These are phyloP conservation scores for Solanum dulcamara DNA, from an alignment of 257 asterid genomes.

Conservation along the genomic window DNA sequence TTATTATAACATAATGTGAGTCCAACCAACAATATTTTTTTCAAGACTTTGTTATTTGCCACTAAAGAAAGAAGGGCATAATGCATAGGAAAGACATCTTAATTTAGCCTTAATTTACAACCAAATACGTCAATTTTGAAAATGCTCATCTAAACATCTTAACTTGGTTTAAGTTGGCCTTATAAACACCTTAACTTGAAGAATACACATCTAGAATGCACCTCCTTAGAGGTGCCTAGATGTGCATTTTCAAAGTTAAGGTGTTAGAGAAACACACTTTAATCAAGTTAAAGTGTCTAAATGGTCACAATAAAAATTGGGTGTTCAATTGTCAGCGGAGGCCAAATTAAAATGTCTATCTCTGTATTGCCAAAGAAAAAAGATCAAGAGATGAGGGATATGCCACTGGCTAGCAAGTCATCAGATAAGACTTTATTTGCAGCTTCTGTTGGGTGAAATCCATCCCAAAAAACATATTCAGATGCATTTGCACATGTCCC, in stretches of 20 bases:
- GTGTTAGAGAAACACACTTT: neutral
- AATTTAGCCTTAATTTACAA: neutral
- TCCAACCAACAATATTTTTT: neutral
- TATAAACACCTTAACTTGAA: too few relatives aligned
- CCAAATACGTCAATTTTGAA: neutral
- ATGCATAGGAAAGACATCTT: neutral
- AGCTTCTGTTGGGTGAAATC: slow-evolving; percentile 77
- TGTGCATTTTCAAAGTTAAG: neutral
- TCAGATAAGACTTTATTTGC: slow-evolving; percentile 61
- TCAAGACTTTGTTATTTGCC: neutral
- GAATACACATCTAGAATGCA: neutral
- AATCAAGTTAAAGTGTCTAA: neutral
- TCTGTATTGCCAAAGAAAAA: neutral
- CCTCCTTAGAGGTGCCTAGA: neutral
- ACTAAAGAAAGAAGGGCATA: neutral
- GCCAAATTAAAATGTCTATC: neutral
- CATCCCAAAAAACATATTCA: slow-evolving; percentile 83
- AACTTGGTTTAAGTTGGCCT: too few relatives aligned
- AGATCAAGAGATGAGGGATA: slow-evolving; percentile 37
- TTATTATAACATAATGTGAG: neutral
- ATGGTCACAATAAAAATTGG: neutral
- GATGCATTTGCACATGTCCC: slow-evolving; percentile 81
- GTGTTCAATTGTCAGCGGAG: neutral
- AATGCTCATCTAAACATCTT: neutral
- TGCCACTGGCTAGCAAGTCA: slow-evolving; percentile 61